A percentile compares a stretch with the other conserved stretches of the same genome.
Evolutionary conservation across 164 flowering plant genomes (phyloP).

Genomic region (Saururus chinensis): DNA sequence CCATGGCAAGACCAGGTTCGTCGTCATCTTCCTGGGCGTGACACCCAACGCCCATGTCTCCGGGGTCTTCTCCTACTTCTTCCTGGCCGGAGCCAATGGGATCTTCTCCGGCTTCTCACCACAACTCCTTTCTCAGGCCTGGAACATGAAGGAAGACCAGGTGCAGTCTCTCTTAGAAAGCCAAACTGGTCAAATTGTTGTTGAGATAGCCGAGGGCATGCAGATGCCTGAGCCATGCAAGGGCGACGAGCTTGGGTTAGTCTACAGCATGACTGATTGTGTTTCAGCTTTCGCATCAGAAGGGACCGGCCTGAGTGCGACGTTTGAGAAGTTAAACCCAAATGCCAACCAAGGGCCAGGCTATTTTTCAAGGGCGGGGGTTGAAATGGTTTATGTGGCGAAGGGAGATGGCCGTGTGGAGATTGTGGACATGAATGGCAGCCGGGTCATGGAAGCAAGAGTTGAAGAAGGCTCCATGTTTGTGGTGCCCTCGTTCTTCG

Average conservation of each 20-base stretch:
- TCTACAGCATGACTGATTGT: constrained; percentile 10
- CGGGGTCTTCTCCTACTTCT: constrained; percentile 51
- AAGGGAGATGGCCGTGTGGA: constrained; percentile 65
- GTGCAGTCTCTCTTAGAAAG: constrained; percentile 34
- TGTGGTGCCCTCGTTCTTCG: constrained; percentile 52
- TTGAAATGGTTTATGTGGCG: constrained; percentile 51
- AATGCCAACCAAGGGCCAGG: constrained; percentile 64
- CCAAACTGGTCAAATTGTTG: constrained; percentile 35
- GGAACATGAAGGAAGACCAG: constrained; percentile 26
- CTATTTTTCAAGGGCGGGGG: constrained; percentile 46
- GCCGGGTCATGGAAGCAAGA: constrained; percentile 34
- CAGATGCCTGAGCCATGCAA: constrained; percentile 45
- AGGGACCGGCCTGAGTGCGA: constrained; percentile 56
- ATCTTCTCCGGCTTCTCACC: constrained; percentile 55
- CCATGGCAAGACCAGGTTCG: constrained; percentile 45
- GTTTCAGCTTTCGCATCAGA: constrained; percentile 33
- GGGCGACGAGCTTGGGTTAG: constrained; percentile 30
- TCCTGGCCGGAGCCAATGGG: constrained; percentile 42
- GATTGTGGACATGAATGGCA: constrained; percentile 55
- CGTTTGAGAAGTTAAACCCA: constrained; percentile 46
- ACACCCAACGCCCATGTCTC: constrained; percentile 42
- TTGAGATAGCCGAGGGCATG: constrained; percentile 23
- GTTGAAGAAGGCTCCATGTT: constrained; percentile 42
- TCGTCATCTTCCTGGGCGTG: constrained; percentile 51
- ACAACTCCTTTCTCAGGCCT: constrained; percentile 48